Evolutionary conservation across 2,329 filamentous ascomycete genomes (phyloP).

Genomic region (Trichoderma hamatum): DNA sequence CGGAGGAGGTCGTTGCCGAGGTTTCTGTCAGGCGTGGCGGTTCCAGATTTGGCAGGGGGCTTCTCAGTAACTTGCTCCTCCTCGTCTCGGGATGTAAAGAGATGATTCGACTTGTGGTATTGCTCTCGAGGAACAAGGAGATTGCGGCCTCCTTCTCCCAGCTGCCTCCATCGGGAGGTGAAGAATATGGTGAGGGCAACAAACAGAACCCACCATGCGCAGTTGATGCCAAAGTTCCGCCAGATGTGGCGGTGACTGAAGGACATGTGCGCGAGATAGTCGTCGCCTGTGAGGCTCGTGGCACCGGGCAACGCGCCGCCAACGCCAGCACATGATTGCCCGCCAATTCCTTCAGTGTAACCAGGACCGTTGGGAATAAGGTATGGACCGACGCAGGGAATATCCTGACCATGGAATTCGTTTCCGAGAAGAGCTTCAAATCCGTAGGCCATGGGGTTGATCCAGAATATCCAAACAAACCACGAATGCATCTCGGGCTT

Average conservation of each 20-base stretch:
- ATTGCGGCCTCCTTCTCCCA: conserved; percentile 55
- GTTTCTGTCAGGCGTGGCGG: conserved; percentile 3
- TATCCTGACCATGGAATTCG: conserved; percentile 64
- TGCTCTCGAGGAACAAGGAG: conserved; percentile 66
- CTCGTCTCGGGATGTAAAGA: conserved; percentile 45
- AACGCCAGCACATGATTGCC: conserved; percentile 61
- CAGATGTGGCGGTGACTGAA: conserved; percentile 57
- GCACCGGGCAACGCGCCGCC: conserved; percentile 56
- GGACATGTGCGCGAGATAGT: conserved; percentile 58
- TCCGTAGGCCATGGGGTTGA: conserved; percentile 69
- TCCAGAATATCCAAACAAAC: conserved; percentile 66
- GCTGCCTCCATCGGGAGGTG: conserved; percentile 59
- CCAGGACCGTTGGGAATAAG: conserved; percentile 55
- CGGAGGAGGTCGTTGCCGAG: conserved; percentile 50
- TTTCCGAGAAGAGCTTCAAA: conserved; percentile 72
- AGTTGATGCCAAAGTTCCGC: conserved; percentile 65
- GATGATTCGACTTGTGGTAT: conserved; percentile 38
- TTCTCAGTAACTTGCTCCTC: conserved; percentile 44
- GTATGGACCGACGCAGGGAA: conserved; percentile 51
- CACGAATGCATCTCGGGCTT: conserved; percentile 65
- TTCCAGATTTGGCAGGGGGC: neutral
- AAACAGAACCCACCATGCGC: conserved; percentile 65
- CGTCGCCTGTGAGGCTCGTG: conserved; percentile 56
- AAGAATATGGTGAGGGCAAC: conserved; percentile 60
- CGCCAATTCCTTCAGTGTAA: conserved; percentile 44